Percentiles rank a stretch among this genome's conserved stretches.
phyloP scores from a whole-genome alignment of 2,329 filamentous ascomycete genomes.

The Aureobasidium melanogenum region DNA sequence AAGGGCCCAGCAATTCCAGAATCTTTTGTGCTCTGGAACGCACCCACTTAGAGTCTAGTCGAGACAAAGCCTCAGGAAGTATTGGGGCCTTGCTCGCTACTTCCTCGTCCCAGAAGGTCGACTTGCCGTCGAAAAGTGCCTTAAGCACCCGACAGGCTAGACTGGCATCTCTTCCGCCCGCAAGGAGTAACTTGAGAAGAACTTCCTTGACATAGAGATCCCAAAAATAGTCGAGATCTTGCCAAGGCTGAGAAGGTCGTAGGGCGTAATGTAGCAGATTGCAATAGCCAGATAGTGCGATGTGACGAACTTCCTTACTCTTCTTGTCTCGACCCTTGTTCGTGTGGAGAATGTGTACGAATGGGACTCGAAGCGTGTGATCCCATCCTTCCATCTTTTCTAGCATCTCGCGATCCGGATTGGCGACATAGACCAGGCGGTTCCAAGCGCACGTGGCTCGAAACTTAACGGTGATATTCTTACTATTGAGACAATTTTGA shows the following conservation, averaged over 20 bases:
- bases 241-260: slow-evolving; percentile 55
- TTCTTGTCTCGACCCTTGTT: slow-evolving; percentile 50
- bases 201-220: slow-evolving; percentile 61
- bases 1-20: slow-evolving; percentile 50
- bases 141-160: slow-evolving; percentile 62
- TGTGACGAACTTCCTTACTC: slow-evolving; percentile 39
- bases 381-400: slow-evolving; percentile 48
- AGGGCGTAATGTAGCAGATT: slow-evolving; percentile 78
- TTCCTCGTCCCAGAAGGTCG: slow-evolving; percentile 62
- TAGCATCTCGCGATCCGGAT: slow-evolving; percentile 51
- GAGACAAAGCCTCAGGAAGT: slow-evolving; percentile 67
- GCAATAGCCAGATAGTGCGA: slow-evolving; percentile 64
- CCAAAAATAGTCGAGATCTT: slow-evolving; percentile 72
- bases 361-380: slow-evolving; percentile 58
- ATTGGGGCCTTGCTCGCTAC: slow-evolving; percentile 47
- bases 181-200: slow-evolving; percentile 48
- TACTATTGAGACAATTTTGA: slow-evolving; percentile 74
- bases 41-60: slow-evolving; percentile 80
- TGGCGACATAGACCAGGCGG: slow-evolving; percentile 66
- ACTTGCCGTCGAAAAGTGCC: slow-evolving; percentile 56
- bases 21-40: slow-evolving; percentile 60
- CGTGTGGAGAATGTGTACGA: slow-evolving; percentile 53
- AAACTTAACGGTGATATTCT: slow-evolving; percentile 59
- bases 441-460: slow-evolving; percentile 83
- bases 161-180: slow-evolving; percentile 42